Evolutionary conservation across 2,329 filamentous ascomycete genomes (phyloP), one percentile per base, ranked within the genome.

Genomic region (Fusarium palustre): DNA sequence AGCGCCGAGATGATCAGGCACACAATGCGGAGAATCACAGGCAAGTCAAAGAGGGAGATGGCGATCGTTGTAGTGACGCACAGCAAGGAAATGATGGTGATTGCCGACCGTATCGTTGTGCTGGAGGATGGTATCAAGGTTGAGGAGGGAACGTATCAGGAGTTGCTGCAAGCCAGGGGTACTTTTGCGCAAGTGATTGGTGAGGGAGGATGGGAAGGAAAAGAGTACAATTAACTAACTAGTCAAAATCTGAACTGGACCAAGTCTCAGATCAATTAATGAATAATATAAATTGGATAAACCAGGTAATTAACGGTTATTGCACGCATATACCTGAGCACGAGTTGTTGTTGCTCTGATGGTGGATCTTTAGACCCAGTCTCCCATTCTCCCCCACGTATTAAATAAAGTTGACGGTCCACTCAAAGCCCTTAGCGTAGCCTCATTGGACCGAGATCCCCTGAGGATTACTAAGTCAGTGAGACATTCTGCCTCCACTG

Each of bases 61-160:
- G 91, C 91, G 0, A 88, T 97, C 0, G 83, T 97, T 18, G 85
- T 97, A 25, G 90, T 97, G 39, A 97, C 94, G 49, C 95, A 97
- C 79, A 88, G 86, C 59, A 84, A 83, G 65, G 91, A 95, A 75
- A 97, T 97, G 93, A 97, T 98, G 92, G 85, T 86, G 59, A 87
- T 92, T 61, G 92, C 91, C 1, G 90, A 93, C 76, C 84, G 87
- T 45, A 82, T 97, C 10, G 83, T 95, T 1, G 88, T 97, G 66
- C 71, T 97, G 30, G 86, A 92, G n/a, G 86, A 89, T 0, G 85
- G 87, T 4, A 82, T 87, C 3, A 87, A 92, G 9, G 91, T 88
- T 4, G 87, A 95, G 76, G 80, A 85, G 57, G 94, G 94, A 0
- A 74, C 78, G 1, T 97, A 90, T 78, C 80, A 85, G 3, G 87